Evolutionary conservation across 495 filamentous ascomycete genomes (phyloP).

Genomic region (Parmelia sp.): DNA sequence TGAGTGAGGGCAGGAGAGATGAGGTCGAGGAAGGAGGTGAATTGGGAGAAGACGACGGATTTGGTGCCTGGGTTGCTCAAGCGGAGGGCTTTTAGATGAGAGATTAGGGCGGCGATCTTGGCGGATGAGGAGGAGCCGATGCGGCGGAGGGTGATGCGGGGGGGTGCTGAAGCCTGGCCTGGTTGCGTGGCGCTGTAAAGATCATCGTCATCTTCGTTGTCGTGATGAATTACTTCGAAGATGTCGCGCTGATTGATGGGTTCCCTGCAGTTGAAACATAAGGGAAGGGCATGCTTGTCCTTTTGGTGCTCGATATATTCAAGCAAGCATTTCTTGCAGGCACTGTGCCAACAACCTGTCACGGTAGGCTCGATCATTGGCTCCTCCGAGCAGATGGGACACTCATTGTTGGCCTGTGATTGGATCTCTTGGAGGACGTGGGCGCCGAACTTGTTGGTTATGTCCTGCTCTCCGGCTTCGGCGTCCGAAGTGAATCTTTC

Average conservation of each 20-base stretch:
- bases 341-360: constrained; percentile 93
- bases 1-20: constrained; percentile 69
- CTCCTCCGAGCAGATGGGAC: constrained; percentile 90
- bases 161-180: constrained; percentile 36
- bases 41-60: constrained; percentile 91
- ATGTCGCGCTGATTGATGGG: constrained; percentile 75
- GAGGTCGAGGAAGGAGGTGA: constrained; percentile 91
- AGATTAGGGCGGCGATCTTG: constrained; percentile 76
- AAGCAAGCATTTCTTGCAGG: constrained; percentile 84
- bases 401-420: constrained; percentile 80
- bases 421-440: constrained; percentile 87
- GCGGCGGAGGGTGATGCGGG: constrained; percentile 73
- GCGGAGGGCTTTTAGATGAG: constrained; percentile 61
- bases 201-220: constrained; percentile 32
- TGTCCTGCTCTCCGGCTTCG: constrained; percentile 48
- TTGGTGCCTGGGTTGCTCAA: constrained; percentile 60
- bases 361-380: constrained; percentile 91
- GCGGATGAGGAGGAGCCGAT: constrained; percentile 73
- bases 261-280: constrained; percentile 85
- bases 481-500: constrained; percentile 68
- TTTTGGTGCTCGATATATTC: constrained; percentile 84
- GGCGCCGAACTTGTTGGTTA: constrained; percentile 60
- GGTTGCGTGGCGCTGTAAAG: constrained; percentile 33
- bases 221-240: constrained; percentile 76
- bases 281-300: constrained; percentile 63